phyloP scores from a whole-genome alignment of 768 basidiomycete genomes.

The Suillus occidentalis region DNA sequence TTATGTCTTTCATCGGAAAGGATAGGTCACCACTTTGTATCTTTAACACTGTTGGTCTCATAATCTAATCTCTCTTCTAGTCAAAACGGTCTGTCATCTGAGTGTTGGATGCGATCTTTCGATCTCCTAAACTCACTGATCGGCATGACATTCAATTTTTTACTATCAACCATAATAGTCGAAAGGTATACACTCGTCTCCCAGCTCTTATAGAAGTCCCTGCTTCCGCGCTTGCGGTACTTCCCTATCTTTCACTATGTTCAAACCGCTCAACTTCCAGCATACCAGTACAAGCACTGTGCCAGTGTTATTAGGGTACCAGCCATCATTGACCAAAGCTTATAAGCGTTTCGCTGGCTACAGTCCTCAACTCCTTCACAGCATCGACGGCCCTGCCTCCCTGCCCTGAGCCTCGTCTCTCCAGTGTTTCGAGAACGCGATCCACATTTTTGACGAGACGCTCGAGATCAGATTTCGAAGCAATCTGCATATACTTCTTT shows the following conservation, averaged over 20 bases:
- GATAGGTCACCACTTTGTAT: neutral
- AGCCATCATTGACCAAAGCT: neutral
- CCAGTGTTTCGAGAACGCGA: neutral
- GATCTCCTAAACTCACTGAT: neutral
- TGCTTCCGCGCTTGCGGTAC: neutral
- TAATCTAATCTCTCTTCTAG: neutral
- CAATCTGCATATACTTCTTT: too few relatives aligned
- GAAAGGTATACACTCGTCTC: neutral
- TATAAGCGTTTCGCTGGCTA: neutral
- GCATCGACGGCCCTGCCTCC: neutral
- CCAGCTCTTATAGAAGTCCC: neutral
- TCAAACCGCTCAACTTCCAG: neutral
- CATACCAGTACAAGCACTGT: neutral
- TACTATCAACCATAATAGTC: neutral
- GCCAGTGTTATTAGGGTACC: neutral
- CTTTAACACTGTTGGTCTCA: neutral
- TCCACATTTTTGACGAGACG: too few relatives aligned
- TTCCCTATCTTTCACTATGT: neutral
- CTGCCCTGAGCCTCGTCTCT: neutral
- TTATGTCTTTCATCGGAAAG: neutral
- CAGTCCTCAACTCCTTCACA: neutral
- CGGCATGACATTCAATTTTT: neutral
- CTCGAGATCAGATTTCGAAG: too few relatives aligned
- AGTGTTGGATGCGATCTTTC: neutral
- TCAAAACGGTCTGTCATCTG: neutral